Conservation (phyloP, 176 grass and related monocot species). For the Thinopyrum elongatum region DNA sequence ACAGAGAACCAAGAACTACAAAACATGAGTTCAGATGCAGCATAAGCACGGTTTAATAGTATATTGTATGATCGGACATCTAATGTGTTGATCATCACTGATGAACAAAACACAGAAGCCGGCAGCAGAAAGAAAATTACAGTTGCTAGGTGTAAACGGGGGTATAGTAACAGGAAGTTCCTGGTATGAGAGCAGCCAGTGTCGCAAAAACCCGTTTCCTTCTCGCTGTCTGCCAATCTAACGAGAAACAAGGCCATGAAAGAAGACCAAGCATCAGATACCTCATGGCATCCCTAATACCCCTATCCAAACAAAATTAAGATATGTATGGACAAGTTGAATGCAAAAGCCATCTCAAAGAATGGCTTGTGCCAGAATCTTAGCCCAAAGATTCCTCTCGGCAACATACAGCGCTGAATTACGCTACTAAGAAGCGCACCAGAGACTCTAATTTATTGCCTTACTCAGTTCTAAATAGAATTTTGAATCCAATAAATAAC, state of each 20-base stretch:
- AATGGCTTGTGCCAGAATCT: constrained; percentile 68
- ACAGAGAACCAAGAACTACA: background rate
- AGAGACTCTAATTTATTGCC: constrained; percentile 99
- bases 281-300: constrained; percentile 15
- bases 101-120: no score
- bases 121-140: no score
- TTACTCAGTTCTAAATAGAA: background rate
- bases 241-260: constrained; percentile 28
- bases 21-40: no score
- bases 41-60: no score
- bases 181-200: constrained; percentile 11
- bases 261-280: constrained; percentile 40
- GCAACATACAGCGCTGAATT: constrained; percentile 93
- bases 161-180: constrained; percentile 42
- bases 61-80: no score
- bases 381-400: constrained; percentile 30
- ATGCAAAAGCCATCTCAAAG: constrained; percentile 49
- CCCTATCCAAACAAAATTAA: no score
- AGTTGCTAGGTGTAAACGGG: background rate
- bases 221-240: constrained; percentile 19
- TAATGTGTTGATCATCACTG: no score
- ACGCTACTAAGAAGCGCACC: constrained; percentile 74
- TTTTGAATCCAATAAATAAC: no score
- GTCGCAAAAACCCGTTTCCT: constrained; percentile 38
- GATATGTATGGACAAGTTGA: constrained; percentile 46